Percentiles rank a stretch among this genome's conserved stretches.
Conservation (phyloP, 2,329 filamentous ascomycete genomes). For the Macrophomina tecta region DNA sequence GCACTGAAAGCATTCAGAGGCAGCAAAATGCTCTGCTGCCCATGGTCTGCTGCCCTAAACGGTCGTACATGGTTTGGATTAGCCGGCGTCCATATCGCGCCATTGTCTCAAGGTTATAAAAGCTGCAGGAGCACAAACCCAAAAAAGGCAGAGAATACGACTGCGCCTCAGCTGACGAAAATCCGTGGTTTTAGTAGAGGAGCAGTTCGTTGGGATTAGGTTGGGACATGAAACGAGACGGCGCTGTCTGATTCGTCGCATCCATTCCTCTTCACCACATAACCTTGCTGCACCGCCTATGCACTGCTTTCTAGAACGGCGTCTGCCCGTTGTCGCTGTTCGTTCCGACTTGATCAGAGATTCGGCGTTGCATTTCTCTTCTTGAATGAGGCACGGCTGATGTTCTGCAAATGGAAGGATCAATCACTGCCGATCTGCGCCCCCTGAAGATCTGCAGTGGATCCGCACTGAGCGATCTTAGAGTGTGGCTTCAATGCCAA, state of each 20-base stretch:
- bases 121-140: too few relatives aligned
- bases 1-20: too few relatives aligned
- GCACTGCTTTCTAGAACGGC: background rate
- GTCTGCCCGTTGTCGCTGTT: background rate
- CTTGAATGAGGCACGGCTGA: background rate
- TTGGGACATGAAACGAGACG: constrained; percentile 1
- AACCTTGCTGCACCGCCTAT: background rate
- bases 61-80: too few relatives aligned
- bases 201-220: background rate
- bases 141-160: background rate
- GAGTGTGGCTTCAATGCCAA: background rate
- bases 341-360: background rate
- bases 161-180: background rate
- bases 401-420: background rate
- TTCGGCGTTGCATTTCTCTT: background rate
- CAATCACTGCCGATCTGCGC: background rate
- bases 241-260: background rate
- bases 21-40: too few relatives aligned
- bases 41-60: too few relatives aligned
- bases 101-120: too few relatives aligned
- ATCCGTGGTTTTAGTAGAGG: background rate
- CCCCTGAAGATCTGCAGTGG: background rate
- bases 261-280: background rate
- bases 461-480: background rate
- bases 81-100: too few relatives aligned